Percentiles rank a stretch among this genome's conserved stretches.
Evolutionary conservation across 768 basidiomycete species (phyloP).

Genomic region (Mycena vitilis): DNA sequence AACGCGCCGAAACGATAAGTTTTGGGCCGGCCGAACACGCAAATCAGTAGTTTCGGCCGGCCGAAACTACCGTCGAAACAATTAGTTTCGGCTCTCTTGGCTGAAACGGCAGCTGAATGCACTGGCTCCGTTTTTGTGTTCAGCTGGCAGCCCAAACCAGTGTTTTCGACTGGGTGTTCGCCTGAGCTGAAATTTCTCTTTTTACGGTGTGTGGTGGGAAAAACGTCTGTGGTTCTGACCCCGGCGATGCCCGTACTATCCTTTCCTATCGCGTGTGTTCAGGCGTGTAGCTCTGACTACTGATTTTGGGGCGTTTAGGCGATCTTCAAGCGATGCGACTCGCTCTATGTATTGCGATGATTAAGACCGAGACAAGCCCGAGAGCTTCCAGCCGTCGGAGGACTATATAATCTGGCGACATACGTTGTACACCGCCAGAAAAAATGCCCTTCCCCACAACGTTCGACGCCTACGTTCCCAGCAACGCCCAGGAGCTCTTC

Average conservation of each 20-base stretch:
- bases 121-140: no score
- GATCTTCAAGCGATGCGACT: not conserved
- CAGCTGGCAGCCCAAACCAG: no score
- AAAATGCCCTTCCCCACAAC: constrained; percentile 28
- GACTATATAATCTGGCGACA: not conserved
- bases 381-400: not conserved
- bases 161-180: no score
- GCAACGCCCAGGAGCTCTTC: constrained; percentile 27
- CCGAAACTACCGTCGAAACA: no score
- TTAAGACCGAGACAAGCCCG: constrained; percentile 2
- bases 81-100: no score
- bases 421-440: not conserved
- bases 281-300: not conserved
- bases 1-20: no score
- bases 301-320: not conserved
- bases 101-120: no score
- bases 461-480: constrained; percentile 32
- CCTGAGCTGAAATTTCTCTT: no score
- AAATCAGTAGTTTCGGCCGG: no score
- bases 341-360: not conserved
- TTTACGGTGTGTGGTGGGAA: no score
- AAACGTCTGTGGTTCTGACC: not conserved
- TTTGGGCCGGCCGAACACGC: no score
- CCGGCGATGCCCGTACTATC: not conserved
- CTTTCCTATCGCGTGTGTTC: not conserved